These are phyloP conservation scores for Iris macrosiphon DNA, from an alignment of 106 monocot species.

Conservation along the genomic window DNA sequence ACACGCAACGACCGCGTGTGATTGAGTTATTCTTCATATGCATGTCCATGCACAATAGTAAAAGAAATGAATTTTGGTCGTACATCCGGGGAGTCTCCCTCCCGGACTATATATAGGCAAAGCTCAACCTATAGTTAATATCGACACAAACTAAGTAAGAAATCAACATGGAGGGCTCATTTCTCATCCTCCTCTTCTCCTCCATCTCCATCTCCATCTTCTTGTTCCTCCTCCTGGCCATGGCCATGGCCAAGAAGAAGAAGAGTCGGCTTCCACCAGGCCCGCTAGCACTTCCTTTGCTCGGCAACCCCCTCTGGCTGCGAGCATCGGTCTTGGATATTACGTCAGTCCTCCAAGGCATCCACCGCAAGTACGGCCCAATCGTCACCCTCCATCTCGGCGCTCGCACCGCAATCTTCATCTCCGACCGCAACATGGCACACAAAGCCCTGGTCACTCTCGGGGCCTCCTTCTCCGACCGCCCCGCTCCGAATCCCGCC, in stretches of 20 bases:
- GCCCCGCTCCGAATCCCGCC: slow-evolving; percentile 7
- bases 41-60: too few species aligned
- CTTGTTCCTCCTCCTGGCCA: background rate
- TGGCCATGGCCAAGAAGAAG: background rate
- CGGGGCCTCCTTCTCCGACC: slow-evolving; percentile 22
- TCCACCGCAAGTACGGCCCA: slow-evolving; percentile 16
- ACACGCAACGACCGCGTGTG: too few species aligned
- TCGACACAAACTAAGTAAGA: background rate
- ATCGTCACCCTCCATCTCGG: slow-evolving; percentile 23
- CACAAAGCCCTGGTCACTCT: slow-evolving; percentile 21
- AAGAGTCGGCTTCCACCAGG: slow-evolving; percentile 5
- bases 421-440: slow-evolving; percentile 17
- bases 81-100: too few species aligned
- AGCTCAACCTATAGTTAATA: too few species aligned
- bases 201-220: background rate
- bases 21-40: too few species aligned
- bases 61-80: too few species aligned
- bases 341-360: background rate
- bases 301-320: slow-evolving; percentile 16
- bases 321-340: background rate
- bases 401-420: slow-evolving; percentile 17
- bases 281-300: slow-evolving; percentile 1
- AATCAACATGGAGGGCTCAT: background rate
- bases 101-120: too few species aligned
- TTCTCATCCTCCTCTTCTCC: slow-evolving; percentile 1